Percentiles rank a stretch among this genome's conserved stretches.
Conservation (phyloP, 2,329 filamentous ascomycete genomes). For the Akanthomyces uredinophilus region DNA sequence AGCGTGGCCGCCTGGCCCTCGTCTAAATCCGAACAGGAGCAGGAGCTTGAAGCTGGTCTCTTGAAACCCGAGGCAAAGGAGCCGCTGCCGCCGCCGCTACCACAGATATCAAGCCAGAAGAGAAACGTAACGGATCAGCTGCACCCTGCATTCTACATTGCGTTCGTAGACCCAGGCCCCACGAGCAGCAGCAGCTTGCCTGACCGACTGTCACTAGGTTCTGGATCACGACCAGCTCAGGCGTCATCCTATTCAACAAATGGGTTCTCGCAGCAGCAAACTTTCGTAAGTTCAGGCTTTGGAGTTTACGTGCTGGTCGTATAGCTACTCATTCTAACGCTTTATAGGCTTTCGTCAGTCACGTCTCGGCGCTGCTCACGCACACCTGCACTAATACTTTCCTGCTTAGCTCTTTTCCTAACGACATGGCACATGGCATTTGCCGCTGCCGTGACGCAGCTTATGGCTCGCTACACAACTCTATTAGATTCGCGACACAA, state of each 20-base stretch:
- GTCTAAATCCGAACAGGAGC: background rate
- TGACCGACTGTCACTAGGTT: background rate
- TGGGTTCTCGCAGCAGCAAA: slow-evolving; percentile 83
- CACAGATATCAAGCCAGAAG: background rate
- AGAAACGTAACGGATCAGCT: background rate
- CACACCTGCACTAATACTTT: slow-evolving; percentile 22
- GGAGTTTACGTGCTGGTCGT: too few relatives aligned
- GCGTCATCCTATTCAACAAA: slow-evolving; percentile 99
- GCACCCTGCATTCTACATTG: slow-evolving; percentile 10
- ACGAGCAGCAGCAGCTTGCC: background rate
- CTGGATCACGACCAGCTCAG: slow-evolving; percentile 91
- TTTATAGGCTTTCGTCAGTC: background rate
- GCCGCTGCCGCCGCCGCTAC: background rate
- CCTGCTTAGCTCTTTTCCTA: slow-evolving; percentile 45
- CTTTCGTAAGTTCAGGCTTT: slow-evolving; percentile 50
- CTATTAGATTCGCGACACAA: slow-evolving; percentile 91
- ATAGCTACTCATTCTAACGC: background rate
- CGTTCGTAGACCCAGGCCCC: background rate
- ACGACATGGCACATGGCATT: slow-evolving; percentile 96
- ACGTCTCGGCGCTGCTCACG: slow-evolving; percentile 46
- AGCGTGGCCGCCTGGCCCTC: background rate
- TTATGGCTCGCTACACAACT: slow-evolving; percentile 83
- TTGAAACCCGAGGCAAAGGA: background rate
- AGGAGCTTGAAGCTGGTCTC: background rate
- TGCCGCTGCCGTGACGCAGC: slow-evolving; percentile 88